Conservation (phyloP, 2,329 filamentous ascomycete species). For the Podosphaera fusca region DNA sequence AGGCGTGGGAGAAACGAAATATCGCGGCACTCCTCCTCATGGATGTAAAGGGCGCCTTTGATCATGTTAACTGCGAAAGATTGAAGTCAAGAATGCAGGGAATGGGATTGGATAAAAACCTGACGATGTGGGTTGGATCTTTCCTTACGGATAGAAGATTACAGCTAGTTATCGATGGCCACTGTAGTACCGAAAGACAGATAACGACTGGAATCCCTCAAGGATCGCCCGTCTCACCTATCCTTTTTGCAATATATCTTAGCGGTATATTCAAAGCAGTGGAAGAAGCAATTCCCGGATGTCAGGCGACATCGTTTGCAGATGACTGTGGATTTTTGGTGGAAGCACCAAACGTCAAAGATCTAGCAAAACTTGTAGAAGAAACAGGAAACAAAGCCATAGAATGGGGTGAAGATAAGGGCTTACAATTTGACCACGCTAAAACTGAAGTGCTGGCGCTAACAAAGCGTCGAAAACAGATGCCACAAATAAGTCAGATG, state of each 20-base stretch:
- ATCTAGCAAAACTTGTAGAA: neutral
- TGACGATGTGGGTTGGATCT: neutral
- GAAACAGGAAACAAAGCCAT: neutral
- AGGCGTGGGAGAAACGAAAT: neutral
- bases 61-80: neutral
- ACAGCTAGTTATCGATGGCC: neutral
- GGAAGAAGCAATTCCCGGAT: neutral
- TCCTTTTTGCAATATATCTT: too few species aligned
- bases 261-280: neutral
- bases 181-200: neutral
- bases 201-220: neutral
- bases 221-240: neutral
- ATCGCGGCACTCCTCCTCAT: neutral
- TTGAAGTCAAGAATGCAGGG: neutral
- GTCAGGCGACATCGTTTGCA: neutral
- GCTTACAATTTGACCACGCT: neutral
- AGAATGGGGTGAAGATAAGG: neutral
- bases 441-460: neutral
- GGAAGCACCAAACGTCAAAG: neutral
- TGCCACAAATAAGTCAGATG: neutral
- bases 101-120: neutral
- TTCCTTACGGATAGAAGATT: neutral
- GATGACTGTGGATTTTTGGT: neutral
- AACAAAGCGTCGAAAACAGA: neutral
- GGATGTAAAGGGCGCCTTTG: neutral